Evolutionary conservation across 2,329 filamentous ascomycete genomes (phyloP), one percentile per base, ranked within the genome.

Genomic region (Colletotrichum gloeosporioides): DNA sequence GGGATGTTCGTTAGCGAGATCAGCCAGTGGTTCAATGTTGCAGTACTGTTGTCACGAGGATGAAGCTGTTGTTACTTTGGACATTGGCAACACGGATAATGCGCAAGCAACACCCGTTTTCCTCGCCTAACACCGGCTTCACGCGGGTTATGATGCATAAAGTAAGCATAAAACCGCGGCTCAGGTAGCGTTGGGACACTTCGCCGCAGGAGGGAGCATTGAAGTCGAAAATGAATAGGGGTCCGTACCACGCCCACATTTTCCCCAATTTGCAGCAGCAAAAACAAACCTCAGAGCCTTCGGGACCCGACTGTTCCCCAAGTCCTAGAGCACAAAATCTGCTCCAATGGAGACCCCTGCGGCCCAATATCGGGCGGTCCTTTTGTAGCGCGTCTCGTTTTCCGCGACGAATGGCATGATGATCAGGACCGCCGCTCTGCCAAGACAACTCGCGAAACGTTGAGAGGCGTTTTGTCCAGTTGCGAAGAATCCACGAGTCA

Each of bases 381-480:
- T 76, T 76, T 62, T 76, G 64, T 76, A 64, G 73, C 69, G 69
- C 34, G 69, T 69, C 34, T 69, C 39, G 57, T 57, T 69, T 57
- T 44, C 29, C 64, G 36, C 72, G 34, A 71, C 68, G 68, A 75
- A 62, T 75, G 68, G 72, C 49, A 75, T 53, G 72, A 31, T 69
- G 25, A 59, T n/a, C 29, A 55, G 72, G 68, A 36, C 72, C 34
- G 22, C 32, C 53, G 39, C 12, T 22, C 39, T 27, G 32, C 13
- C 44, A 64, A 36, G 59, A 64, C 44, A 22, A 34, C 57, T 64
- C 53, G n/a, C 15, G n/a, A 49, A 29, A 22, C 27, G 22, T 13
- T 31, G 2, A 16, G 34, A 32, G 31, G n/a, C 13, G 4, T 4
- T 53, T 22, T 31, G 18, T 10, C 22, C 18, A 49, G 8, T n/a